Evolutionary conservation across 106 monocot species (phyloP).

Genomic region (Alisma plantagoaquatica): DNA sequence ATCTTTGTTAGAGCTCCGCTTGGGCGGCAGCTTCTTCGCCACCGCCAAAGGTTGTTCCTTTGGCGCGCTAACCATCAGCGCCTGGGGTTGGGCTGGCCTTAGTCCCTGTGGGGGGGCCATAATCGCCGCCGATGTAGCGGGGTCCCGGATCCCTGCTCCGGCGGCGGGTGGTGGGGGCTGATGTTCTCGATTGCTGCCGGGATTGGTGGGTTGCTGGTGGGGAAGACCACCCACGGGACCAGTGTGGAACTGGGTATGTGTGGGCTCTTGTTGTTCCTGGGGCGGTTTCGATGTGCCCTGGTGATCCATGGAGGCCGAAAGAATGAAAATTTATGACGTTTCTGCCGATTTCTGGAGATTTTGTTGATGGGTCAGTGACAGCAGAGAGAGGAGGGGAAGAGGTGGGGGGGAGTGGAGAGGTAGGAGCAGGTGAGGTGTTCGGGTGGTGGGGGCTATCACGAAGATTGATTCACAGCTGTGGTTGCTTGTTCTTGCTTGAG

Average conservation of each 20-base stretch:
- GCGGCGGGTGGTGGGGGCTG: neutral
- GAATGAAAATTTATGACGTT: neutral
- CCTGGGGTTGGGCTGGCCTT: neutral
- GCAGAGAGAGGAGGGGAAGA: neutral
- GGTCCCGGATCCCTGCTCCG: conserved; percentile 4
- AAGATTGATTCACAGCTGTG: too few relatives aligned
- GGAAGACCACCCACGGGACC: neutral
- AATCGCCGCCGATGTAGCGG: neutral
- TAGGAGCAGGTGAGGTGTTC: neutral
- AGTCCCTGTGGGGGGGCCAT: conserved; percentile 7
- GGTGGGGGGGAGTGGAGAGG: neutral
- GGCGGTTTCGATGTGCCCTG: conserved; percentile 7
- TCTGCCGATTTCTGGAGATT: neutral
- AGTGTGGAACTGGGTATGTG: neutral
- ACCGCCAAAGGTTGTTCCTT: conserved; percentile 13
- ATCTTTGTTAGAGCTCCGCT: conserved; percentile 63
- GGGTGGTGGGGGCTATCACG: neutral
- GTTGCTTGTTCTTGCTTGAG: too few relatives aligned
- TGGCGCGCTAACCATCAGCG: neutral
- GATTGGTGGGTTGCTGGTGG: neutral
- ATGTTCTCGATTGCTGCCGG: conserved; percentile 1
- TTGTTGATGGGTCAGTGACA: too few relatives aligned
- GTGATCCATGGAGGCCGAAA: conserved; percentile 7
- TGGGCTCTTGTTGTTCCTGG: conserved; percentile 2
- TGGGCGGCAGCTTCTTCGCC: conserved; percentile 33